A percentile compares a stretch with the other conserved stretches of the same genome.
These are phyloP conservation scores for Globisporangium camurandrum DNA, from an alignment of 352 stramenopile genomes.

Conservation along the genomic window DNA sequence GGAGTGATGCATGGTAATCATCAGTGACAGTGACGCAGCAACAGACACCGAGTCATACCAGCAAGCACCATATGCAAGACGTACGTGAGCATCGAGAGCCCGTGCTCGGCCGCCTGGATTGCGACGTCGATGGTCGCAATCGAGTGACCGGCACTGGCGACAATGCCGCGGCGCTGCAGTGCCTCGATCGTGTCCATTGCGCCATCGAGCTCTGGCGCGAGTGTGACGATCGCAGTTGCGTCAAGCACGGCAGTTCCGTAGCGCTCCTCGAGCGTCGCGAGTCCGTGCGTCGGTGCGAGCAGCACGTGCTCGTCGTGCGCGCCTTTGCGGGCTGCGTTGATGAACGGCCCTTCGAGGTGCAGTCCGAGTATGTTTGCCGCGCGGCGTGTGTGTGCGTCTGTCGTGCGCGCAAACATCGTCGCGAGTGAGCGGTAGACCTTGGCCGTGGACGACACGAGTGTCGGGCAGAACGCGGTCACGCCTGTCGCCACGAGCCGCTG, in stretches of 20 bases:
- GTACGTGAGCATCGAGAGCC: conserved; percentile 78
- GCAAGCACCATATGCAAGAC: conserved; percentile 5
- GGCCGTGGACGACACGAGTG: conserved; percentile 69
- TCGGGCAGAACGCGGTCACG: conserved; percentile 86
- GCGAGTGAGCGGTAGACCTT: conserved; percentile 57
- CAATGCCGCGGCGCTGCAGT: conserved; percentile 20
- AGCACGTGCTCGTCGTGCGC: conserved; percentile 71
- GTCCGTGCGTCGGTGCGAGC: conserved; percentile 23
- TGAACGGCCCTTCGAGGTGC: conserved; percentile 89
- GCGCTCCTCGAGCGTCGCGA: conserved; percentile 37
- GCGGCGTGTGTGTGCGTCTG: conserved; percentile 18
- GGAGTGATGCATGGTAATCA: too few species aligned
- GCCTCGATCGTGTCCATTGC: conserved; percentile 23
- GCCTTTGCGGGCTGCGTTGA: conserved; percentile 69
- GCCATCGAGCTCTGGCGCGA: conserved; percentile 81
- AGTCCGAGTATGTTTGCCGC: conserved; percentile 74
- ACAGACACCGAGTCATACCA: neutral
- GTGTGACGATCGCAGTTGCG: conserved; percentile 71
- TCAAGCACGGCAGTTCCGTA: conserved; percentile 39
- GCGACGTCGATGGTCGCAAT: conserved; percentile 60
- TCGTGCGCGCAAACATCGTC: conserved; percentile 34
- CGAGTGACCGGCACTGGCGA: conserved; percentile 75
- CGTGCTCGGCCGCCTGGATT: conserved; percentile 48
- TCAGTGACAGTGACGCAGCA: neutral
- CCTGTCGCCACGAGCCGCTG: conserved; percentile 50